A percentile compares a stretch with the other conserved stretches of the same genome.
These are phyloP conservation scores for Helichrysum umbraculigerum DNA, from an alignment of 129 eudicot genomes.

Conservation along the genomic window DNA sequence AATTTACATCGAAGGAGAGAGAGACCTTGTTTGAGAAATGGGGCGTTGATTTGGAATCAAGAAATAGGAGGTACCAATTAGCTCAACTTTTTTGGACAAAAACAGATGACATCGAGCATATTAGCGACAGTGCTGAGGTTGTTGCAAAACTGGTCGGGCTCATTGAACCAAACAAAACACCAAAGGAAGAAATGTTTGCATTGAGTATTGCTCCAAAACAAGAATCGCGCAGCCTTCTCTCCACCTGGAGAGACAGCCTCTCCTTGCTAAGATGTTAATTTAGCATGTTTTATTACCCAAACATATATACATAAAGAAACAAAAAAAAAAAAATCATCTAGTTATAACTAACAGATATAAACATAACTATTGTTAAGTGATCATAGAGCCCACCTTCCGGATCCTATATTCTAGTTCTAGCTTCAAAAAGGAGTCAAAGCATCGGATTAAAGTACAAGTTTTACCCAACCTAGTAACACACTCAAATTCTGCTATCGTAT, in stretches of 20 bases:
- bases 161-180: constrained; percentile 40
- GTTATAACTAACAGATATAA: neutral
- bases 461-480: neutral
- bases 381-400: neutral
- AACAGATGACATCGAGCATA: constrained; percentile 55
- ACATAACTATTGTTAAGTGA: neutral
- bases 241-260: constrained; percentile 52
- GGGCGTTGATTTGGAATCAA: constrained; percentile 59
- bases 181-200: constrained; percentile 73
- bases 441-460: neutral
- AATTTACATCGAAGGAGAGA: constrained; percentile 56
- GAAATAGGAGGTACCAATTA: constrained; percentile 66
- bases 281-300: neutral
- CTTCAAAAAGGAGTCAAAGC: too few species aligned
- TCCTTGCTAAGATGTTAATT: constrained; percentile 35
- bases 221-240: constrained; percentile 28
- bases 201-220: constrained; percentile 51
- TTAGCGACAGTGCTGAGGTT: constrained; percentile 70
- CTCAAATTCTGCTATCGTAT: neutral
- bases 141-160: constrained; percentile 74
- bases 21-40: constrained; percentile 53
- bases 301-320: neutral
- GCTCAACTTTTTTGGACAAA: constrained; percentile 58
- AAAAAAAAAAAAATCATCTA: neutral
- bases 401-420: too few species aligned